These are phyloP conservation scores for Arthroderma uncinatum DNA, from an alignment of 2,329 filamentous ascomycete genomes.

Conservation along the genomic window DNA sequence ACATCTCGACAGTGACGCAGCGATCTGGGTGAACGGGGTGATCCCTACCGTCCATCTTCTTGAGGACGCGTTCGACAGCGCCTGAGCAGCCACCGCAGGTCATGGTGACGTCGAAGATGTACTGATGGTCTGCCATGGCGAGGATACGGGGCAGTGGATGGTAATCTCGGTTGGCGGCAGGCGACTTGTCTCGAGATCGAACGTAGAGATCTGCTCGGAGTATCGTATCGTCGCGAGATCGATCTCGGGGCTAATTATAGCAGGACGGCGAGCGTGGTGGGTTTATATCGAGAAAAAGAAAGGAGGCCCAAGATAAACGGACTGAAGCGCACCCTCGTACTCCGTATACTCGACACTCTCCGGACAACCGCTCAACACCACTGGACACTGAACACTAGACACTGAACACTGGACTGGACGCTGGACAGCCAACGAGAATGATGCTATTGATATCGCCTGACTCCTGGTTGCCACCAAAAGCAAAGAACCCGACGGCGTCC, in stretches of 20 bases:
- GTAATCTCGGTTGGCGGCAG: background rate
- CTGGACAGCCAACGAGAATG: too few relatives aligned
- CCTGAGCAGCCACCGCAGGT: slow-evolving; percentile 92
- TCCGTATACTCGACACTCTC: too few relatives aligned
- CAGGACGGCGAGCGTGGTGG: too few relatives aligned
- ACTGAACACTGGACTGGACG: too few relatives aligned
- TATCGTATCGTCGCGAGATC: background rate
- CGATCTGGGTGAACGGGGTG: background rate
- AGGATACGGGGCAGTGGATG: background rate
- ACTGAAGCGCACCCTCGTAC: too few relatives aligned
- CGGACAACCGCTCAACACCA: too few relatives aligned
- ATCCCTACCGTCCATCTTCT: slow-evolving; percentile 68
- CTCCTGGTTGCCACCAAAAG: too few relatives aligned
- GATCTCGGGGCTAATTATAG: background rate
- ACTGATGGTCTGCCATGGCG: slow-evolving; percentile 69
- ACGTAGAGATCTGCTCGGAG: background rate
- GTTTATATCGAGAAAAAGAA: background rate
- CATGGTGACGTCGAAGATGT: slow-evolving; percentile 94
- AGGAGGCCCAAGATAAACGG: background rate
- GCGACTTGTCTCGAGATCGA: background rate
- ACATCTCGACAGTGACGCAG: too few relatives aligned
- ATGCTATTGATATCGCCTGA: too few relatives aligned
- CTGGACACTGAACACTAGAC: too few relatives aligned
- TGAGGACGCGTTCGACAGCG: slow-evolving; percentile 81
- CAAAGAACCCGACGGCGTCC: too few relatives aligned